These are phyloP conservation scores for Boletus rubescentipes DNA, from an alignment of 768 basidiomycete species.

Conservation along the genomic window DNA sequence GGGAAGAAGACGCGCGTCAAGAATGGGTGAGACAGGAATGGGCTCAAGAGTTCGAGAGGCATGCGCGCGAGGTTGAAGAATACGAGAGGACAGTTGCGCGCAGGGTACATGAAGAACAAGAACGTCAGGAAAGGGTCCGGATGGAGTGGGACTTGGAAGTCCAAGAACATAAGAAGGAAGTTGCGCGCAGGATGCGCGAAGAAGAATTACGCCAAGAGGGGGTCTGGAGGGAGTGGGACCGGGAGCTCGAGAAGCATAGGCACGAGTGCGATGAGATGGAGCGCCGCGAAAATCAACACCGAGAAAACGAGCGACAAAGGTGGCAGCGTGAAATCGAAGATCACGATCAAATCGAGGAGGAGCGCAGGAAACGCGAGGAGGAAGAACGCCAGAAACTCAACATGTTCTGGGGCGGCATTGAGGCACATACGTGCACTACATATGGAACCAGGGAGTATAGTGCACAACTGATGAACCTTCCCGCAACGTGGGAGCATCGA, in stretches of 20 bases:
- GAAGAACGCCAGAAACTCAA: slow-evolving; percentile 27
- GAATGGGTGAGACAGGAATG: slow-evolving; percentile 3
- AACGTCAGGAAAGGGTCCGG: not conserved
- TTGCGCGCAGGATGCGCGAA: not conserved
- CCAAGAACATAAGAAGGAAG: slow-evolving; percentile 1
- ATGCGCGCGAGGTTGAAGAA: not conserved
- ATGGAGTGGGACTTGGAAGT: slow-evolving; percentile 2
- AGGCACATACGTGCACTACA: slow-evolving; percentile 24
- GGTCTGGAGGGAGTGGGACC: slow-evolving; percentile 4
- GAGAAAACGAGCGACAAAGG: slow-evolving; percentile 7
- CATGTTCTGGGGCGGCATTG: slow-evolving; percentile 23
- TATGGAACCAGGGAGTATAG: slow-evolving; percentile 30
- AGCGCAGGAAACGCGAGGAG: slow-evolving; percentile 19
- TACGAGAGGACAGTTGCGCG: not conserved
- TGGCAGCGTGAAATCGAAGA: slow-evolving; percentile 25
- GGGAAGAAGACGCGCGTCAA: slow-evolving; percentile 7
- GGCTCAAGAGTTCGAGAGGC: slow-evolving; percentile 4
- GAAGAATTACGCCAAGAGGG: slow-evolving; percentile 6
- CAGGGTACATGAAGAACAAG: slow-evolving; percentile 3
- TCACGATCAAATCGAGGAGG: slow-evolving; percentile 11
- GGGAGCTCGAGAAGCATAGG: slow-evolving; percentile 1
- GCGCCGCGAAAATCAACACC: slow-evolving; percentile 7
- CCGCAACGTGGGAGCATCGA: slow-evolving; percentile 17
- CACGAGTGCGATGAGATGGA: slow-evolving; percentile 14
- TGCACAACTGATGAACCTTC: slow-evolving; percentile 30